Base-by-base conservation (phyloP, 2,329 filamentous ascomycete genomes). In the Penicillium aurantiogriseum region DNA sequence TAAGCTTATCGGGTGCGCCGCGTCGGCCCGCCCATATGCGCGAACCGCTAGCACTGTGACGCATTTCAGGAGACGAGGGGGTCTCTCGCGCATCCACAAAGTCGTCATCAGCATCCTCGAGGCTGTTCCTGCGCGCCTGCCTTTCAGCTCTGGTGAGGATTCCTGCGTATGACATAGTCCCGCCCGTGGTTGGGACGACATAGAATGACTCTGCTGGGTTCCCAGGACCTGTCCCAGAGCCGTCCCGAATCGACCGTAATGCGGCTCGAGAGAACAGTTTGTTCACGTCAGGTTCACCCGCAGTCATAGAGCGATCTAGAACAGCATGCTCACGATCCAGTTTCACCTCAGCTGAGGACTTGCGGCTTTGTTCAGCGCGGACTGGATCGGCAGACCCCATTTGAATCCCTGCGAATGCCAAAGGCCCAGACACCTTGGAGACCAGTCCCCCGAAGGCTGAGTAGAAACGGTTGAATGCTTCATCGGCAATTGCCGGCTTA, bases 351-450 rank as follows among this genome's bases (percentile, higher is more conserved):
- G 75, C 69, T 7, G 68, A 57, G 2, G 73, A 67, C 55, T 74
- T 74, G 50, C 68, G 71, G 46, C 55, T 65, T n/a, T 68, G 52
- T 27, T 67, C 63, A 4, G 63, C 33, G 40, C 70, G 65, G 21
- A 46, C 59, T 10, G 69, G 50, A 33, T 77, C 75, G 51, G 83
- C 80, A 31, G 71, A 71, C 29, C 85, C 84, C 5, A 99, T 81
- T 0, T 94, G 94, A 9, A 99, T 83, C 1, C 93, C 93, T 5
- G 94, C 91, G 77, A 97, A 99, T 4, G 92, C 93, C 31, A 99
- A 80, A 1, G 92, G 92, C 0, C 92, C 92, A 0, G 93, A 95
- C 13, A 97, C 85, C 66, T 88, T 89, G 60, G 91, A 94, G 69
- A 97, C 90, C 47, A 97, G 84, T 53, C 85, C 91, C 54, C 92